Base-by-base conservation (phyloP, 2,329 filamentous ascomycete species). In the Pleoardoris graminearum region DNA sequence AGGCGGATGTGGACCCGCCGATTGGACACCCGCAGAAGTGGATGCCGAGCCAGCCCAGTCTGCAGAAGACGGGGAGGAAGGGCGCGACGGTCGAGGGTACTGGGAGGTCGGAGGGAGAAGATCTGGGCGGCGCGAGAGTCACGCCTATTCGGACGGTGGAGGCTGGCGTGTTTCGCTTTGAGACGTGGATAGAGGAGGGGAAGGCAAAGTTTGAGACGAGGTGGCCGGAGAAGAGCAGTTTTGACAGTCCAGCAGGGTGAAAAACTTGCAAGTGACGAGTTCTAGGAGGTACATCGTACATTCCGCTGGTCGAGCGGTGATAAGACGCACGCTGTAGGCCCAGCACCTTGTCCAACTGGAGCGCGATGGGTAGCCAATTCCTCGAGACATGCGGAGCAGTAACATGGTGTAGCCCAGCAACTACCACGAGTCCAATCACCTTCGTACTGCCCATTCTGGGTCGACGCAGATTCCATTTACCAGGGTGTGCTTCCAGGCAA, bases 151-250 rank as follows among this genome's bases (percentile, higher is more conserved):
- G 87, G 57, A 78, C 80, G 27, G 80, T 89, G 16, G 81, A 86
- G 60, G 82, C 84, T 2, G 86, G 85, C 3, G 84, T 86, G 53
- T 82, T 89, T 67, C 75, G 82, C 21, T 80, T 89, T 63, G 86
- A 89, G 68, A 78, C 85, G 51, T 89, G 85, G 86, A 80, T 89
- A 50, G 87, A 47, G 21, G 44, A 47, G 23, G 44, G 44, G 22
- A 47, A 29, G 44, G 44, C 44, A 12, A 47, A 47, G 44, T 47
- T 47, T 16, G 33, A 47, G n/a, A 47, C 33, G n/a, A 17, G 12
- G 8, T 29, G 23, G 32, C 32, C 44, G 7, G 7, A 19, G 30
- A 14, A 19, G 44, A 30, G 16, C 23, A 47, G 33, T 16, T 5
- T 29, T 14, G 33, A 37, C 2, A 38, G 44, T n/a, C 19, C 33